These are phyloP conservation scores for Pestalotiopsis fici DNA, from an alignment of 2,329 filamentous ascomycete genomes.

Conservation along the genomic window DNA sequence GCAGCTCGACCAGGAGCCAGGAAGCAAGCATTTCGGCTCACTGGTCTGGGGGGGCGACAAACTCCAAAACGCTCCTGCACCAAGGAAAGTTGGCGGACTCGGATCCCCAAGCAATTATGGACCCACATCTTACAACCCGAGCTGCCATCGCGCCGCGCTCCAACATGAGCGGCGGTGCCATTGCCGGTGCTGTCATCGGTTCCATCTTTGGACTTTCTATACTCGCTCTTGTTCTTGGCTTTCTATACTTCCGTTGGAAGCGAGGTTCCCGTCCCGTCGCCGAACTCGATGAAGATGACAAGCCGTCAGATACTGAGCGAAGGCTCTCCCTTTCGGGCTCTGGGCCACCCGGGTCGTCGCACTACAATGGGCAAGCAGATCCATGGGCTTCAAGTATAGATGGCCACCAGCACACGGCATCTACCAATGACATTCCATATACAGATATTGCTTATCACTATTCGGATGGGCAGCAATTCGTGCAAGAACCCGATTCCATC, in stretches of 20 bases:
- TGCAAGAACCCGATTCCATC: conserved; percentile 20
- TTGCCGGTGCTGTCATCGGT: conserved; percentile 32
- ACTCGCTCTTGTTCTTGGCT: conserved; percentile 28
- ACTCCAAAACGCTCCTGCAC: not conserved
- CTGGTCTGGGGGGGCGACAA: not conserved
- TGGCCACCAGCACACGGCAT: conserved; percentile 17
- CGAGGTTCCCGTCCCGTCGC: conserved; percentile 15
- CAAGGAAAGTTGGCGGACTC: not conserved
- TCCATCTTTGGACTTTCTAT: conserved; percentile 28
- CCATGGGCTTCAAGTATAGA: conserved; percentile 5
- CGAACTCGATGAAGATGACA: not conserved
- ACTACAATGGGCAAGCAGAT: too few species aligned
- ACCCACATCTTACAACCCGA: conserved; percentile 16
- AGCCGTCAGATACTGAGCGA: not conserved
- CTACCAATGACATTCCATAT: conserved; percentile 18
- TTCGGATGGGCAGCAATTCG: conserved; percentile 13
- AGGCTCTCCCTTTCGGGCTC: conserved; percentile 15
- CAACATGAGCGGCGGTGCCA: conserved; percentile 26
- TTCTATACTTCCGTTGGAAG: conserved; percentile 32
- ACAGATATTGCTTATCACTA: conserved; percentile 8
- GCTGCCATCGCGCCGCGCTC: conserved; percentile 23
- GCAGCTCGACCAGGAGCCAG: not conserved
- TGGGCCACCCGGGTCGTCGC: too few species aligned
- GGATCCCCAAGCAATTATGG: conserved; percentile 16
- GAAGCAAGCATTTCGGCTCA: not conserved